Evolutionary conservation across 2,329 filamentous ascomycete genomes (phyloP).

Genomic region (Pyrenophora seminiperda): DNA sequence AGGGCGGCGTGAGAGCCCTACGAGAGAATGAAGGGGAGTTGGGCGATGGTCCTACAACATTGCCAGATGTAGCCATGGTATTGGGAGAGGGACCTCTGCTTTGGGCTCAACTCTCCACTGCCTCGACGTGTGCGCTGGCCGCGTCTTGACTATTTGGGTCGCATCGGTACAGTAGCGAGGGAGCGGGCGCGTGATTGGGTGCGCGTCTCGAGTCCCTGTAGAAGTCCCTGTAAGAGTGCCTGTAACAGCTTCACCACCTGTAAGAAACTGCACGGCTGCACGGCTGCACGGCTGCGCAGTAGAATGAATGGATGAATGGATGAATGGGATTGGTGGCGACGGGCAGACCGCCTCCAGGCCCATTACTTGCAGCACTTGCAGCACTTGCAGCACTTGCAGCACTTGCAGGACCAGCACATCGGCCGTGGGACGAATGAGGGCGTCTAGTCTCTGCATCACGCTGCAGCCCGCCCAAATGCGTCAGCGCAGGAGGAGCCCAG

Average conservation of each 20-base stretch:
- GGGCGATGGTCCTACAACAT: slow-evolving; percentile 23
- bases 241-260: no score
- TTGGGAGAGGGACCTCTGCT: slow-evolving; percentile 23
- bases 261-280: slow-evolving; percentile 16
- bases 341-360: slow-evolving; percentile 19
- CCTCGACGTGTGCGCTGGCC: slow-evolving; percentile 30
- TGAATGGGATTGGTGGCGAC: slow-evolving; percentile 17
- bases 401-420: slow-evolving; percentile 35
- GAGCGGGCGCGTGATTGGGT: slow-evolving; percentile 19
- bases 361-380: slow-evolving; percentile 38
- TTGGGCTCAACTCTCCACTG: slow-evolving; percentile 25
- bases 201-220: slow-evolving; percentile 15
- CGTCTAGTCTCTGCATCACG: slow-evolving; percentile 9
- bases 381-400: slow-evolving; percentile 31
- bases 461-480: slow-evolving; percentile 26
- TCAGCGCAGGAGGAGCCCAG: slow-evolving; percentile 15
- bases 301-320: slow-evolving; percentile 2
- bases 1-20: slow-evolving; percentile 16
- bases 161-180: slow-evolving; percentile 18
- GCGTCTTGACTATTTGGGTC: slow-evolving; percentile 21
- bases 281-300: slow-evolving; percentile 9
- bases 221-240: no score
- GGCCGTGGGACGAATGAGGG: slow-evolving; percentile 20
- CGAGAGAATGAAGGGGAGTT: slow-evolving; percentile 1
- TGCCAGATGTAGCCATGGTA: slow-evolving; percentile 24